Conservation (phyloP, 495 filamentous ascomycete species). For the Aspergillus avenaceus region DNA sequence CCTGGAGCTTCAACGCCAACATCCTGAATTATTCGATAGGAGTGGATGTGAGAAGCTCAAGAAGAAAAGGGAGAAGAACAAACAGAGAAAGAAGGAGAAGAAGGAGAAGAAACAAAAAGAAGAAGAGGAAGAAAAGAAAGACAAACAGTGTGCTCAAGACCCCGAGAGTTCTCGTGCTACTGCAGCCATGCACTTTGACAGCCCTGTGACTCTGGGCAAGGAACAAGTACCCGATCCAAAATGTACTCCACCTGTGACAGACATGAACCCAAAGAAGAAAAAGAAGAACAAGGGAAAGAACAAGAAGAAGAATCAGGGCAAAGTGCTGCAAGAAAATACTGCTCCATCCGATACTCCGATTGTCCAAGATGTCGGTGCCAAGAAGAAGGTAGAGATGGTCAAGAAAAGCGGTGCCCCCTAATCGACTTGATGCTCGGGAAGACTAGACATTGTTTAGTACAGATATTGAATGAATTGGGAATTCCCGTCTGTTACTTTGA, state of each 20-base stretch:
- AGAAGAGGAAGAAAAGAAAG: background rate
- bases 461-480: too few species aligned
- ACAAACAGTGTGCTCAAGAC: too few species aligned
- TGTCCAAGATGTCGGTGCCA: conserved; percentile 7
- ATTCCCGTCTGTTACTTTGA: too few species aligned
- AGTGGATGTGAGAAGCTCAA: background rate
- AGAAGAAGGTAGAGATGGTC: conserved; percentile 6
- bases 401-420: background rate
- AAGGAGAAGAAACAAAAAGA: background rate
- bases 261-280: too few species aligned
- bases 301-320: background rate
- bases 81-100: conserved; percentile 1
- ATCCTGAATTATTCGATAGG: background rate
- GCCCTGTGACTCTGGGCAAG: too few species aligned
- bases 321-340: background rate
- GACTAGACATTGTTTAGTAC: too few species aligned
- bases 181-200: too few species aligned
- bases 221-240: too few species aligned
- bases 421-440: too few species aligned
- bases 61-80: conserved; percentile 1
- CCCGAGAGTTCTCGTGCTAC: too few species aligned
- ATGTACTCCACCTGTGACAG: too few species aligned
- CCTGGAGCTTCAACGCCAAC: background rate
- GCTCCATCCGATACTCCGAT: background rate
- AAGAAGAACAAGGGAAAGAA: background rate